Evolutionary conservation across 176 grass and related monocot genomes (phyloP), one percentile per base, ranked within the genome.

Genomic region (Rhynchospora tenuis): DNA sequence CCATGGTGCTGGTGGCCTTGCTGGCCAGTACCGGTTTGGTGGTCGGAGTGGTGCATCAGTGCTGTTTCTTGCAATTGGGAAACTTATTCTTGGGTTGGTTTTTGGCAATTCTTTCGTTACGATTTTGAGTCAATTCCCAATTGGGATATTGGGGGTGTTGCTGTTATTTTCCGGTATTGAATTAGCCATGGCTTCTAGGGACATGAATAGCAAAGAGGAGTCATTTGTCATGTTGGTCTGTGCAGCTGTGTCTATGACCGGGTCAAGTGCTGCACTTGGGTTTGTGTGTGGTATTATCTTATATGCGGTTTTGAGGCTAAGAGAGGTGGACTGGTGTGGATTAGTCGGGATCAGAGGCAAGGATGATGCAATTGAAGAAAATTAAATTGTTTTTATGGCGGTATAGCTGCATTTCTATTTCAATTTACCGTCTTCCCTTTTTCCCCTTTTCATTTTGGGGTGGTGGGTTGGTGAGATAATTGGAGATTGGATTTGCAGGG

Each of bases 171-270:
- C 92, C 2, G 94, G 94, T 28, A 81, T 97, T 73, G 92, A 97
- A 87, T 90, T 97, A 58, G 94, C 94, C 80, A 97, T 97, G 92
- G 94, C 94, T 38, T 92, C 94, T 54, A 88, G 90, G 69, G 94
- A 97, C 81, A 94, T 97, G 92, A 84, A 84, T n/a, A 90, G 65
- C 13, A 97, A 97, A 85, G 88, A 94, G 88, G 90, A 92, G 75
- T 90, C 92, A 1, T 97, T 97, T 59, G 90, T 97, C 73, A 97
- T 97, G 94, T 86, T 97, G 46, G 56, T 89, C 7, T 92, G 86
- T 77, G 92, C 94, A 59, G 92, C 90, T 13, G 88, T 97, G 13
- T 97, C 92, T 5, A 84, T 97, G 55, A 92, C 90, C 0, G 92
- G 94, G 23, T 94, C 92, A 0, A 91, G 94, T 79, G 88, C 94